These are phyloP conservation scores for Styphnolobium japonicum DNA, from an alignment of 306 rosid genomes.

Conservation along the genomic window DNA sequence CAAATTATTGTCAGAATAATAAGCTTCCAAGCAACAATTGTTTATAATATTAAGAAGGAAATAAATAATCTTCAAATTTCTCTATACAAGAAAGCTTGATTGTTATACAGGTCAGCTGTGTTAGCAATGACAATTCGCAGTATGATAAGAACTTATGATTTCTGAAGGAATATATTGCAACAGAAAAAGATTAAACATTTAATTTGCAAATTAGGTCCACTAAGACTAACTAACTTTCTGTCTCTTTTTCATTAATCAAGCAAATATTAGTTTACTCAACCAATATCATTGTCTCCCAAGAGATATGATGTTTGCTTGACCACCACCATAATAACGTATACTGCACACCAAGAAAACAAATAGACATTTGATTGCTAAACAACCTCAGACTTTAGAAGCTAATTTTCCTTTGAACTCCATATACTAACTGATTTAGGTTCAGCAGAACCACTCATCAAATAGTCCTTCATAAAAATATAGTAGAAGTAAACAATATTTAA, in stretches of 20 bases:
- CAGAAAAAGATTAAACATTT: not conserved
- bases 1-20: not conserved
- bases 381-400: not conserved
- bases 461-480: not conserved
- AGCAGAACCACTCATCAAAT: not conserved
- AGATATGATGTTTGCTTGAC: not conserved
- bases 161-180: not conserved
- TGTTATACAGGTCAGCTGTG: not conserved
- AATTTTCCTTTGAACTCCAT: conserved; percentile 4
- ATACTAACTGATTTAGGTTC: not conserved
- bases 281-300: not conserved
- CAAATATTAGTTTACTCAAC: not conserved
- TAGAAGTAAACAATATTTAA: not conserved
- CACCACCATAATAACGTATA: not conserved
- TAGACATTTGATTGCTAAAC: not conserved
- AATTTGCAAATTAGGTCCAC: not conserved
- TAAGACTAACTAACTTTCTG: not conserved
- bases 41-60: not conserved
- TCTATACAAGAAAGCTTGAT: not conserved
- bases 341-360: not conserved
- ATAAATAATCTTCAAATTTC: not conserved
- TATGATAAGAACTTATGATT: not conserved
- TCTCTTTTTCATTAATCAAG: not conserved
- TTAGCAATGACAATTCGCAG: not conserved
- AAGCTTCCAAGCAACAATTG: not conserved